Conservation (phyloP, 768 basidiomycete genomes). For the Chlorophyllum brunneum region DNA sequence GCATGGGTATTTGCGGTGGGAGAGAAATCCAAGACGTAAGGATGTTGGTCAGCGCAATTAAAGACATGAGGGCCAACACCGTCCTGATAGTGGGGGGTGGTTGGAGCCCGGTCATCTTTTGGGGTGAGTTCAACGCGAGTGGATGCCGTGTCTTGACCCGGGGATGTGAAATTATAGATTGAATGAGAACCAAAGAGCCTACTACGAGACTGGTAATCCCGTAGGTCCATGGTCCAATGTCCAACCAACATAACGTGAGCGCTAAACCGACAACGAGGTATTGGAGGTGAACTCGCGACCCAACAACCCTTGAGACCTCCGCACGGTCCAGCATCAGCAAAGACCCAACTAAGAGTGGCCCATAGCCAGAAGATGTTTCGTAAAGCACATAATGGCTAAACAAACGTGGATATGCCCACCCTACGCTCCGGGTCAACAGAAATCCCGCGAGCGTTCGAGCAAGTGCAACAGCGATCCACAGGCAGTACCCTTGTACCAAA, state of each 20-base stretch:
- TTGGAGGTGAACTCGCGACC: background rate
- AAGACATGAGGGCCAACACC: background rate
- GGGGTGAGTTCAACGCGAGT: background rate
- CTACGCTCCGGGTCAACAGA: conserved; percentile 24
- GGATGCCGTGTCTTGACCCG: background rate
- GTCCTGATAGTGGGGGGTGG: background rate
- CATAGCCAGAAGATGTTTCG: conserved; percentile 33
- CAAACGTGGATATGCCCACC: conserved; percentile 33
- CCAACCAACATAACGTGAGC: conserved; percentile 19
- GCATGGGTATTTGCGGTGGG: conserved; percentile 15
- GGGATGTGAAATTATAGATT: background rate
- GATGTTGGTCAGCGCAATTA: conserved; percentile 11
- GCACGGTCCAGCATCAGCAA: background rate
- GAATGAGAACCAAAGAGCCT: conserved; percentile 17
- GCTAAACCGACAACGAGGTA: background rate
- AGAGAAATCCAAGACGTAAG: conserved; percentile 12
- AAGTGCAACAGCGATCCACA: conserved; percentile 24
- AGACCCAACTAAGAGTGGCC: conserved; percentile 20
- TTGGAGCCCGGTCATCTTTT: no score
- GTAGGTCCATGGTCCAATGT: conserved; percentile 38
- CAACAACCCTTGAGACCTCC: conserved; percentile 9
- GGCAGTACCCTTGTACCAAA: conserved; percentile 15
- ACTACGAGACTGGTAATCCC: conserved; percentile 23
- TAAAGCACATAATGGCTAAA: conserved; percentile 39
- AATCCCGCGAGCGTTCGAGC: conserved; percentile 21